phyloP scores from a whole-genome alignment of 129 eudicot species.

The Flaveria sonorensis region DNA sequence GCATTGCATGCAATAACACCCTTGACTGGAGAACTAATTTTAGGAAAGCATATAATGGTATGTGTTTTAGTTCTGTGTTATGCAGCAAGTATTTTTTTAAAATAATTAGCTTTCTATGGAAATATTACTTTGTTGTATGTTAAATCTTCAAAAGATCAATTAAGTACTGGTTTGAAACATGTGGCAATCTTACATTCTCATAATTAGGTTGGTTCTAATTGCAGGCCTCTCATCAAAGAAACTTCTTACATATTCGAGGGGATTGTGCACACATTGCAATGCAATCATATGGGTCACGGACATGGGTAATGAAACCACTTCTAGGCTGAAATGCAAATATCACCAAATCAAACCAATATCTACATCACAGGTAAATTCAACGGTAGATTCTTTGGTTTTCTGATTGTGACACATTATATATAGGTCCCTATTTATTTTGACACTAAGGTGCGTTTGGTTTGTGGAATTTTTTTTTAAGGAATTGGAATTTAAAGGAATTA shows the following conservation, averaged over 20 bases:
- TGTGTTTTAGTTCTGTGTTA: not conserved
- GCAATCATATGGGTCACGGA: constrained; percentile 62
- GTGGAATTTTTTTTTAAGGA: no score
- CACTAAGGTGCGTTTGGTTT: not conserved
- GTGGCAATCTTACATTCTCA: not conserved
- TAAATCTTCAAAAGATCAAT: not conserved
- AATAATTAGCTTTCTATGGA: not conserved
- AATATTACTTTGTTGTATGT: not conserved
- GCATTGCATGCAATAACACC: constrained; percentile 4
- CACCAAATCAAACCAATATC: constrained; percentile 56
- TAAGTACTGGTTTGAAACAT: not conserved
- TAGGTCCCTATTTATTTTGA: not conserved
- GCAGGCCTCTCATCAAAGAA: constrained; percentile 49
- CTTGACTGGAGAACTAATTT: constrained; percentile 58
- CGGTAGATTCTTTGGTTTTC: not conserved
- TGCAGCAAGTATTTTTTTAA: not conserved
- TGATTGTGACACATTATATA: not conserved
- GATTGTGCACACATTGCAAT: constrained; percentile 61
- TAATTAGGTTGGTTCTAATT: constrained; percentile 5
- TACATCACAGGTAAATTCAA: constrained; percentile 46
- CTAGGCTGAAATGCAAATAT: constrained; percentile 30
- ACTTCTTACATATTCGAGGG: constrained; percentile 50
- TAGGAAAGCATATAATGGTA: constrained; percentile 61
- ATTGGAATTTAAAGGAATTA: no score
- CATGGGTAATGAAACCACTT: constrained; percentile 25